Evolutionary conservation across 2,329 filamentous ascomycete genomes (phyloP).

Genomic region (Diaporthe amygdali): DNA sequence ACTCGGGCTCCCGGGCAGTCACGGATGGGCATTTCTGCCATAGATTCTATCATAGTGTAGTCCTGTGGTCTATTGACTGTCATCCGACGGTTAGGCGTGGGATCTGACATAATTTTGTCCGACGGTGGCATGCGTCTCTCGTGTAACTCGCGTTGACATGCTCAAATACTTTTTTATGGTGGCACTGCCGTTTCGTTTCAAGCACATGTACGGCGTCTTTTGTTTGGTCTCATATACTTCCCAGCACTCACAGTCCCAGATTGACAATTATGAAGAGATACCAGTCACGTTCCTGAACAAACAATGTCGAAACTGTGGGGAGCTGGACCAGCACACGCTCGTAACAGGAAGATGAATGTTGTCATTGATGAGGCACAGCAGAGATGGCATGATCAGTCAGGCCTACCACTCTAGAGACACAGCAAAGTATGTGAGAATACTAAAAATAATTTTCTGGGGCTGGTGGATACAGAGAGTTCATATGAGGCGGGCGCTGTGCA

Average conservation of each 20-base stretch:
- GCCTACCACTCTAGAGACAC: background rate
- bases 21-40: too few relatives aligned
- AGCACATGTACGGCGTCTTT: background rate
- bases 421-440: background rate
- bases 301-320: too few relatives aligned
- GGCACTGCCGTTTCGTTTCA: background rate
- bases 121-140: background rate
- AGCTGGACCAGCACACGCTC: background rate
- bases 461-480: background rate
- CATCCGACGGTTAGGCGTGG: background rate
- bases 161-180: background rate
- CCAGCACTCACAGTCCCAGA: too few relatives aligned
- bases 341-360: fast-evolving
- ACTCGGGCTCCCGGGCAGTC: too few relatives aligned
- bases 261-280: too few relatives aligned
- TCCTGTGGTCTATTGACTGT: background rate
- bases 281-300: too few relatives aligned
- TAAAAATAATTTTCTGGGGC: background rate
- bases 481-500: background rate
- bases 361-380: background rate
- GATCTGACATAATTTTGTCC: background rate
- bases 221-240: background rate
- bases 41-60: too few relatives aligned
- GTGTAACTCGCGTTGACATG: too few relatives aligned
- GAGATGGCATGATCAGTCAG: too few relatives aligned